Evolutionary conservation across 345 rosid genomes (phyloP), one percentile per base, ranked within the genome.

Genomic region (Raphanus sativus): DNA sequence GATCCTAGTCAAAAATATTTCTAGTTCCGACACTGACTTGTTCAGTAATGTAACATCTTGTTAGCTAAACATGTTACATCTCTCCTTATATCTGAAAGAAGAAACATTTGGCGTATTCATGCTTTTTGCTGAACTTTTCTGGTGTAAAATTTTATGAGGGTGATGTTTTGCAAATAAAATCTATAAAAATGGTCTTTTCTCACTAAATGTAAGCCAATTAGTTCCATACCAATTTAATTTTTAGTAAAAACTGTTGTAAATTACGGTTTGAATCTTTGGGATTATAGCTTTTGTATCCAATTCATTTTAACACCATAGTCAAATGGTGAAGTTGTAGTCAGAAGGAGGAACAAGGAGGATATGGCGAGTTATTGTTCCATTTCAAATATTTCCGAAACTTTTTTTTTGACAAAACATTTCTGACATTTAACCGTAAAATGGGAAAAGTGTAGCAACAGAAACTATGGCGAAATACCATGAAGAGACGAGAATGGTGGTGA

Each of bases 51-150:
- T 21, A 21, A 21, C 21, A 21, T 21, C 21, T 21, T 21, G 21
- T 21, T 21, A 21, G 21, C 21, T 21, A 21, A 21, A 21, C 21
- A 21, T 21, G 21, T 21, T 21, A 21, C 21, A 21, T 21, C 21
- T 21, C 21, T 21, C 21, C 21, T 21, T 21, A 21, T 21, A 21
- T 21, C 21, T 21, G 21, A 21, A 21, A 21, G 21, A 21, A 21
- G 21, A 21, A 21, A 21, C 21, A 21, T 21, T 21, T 21, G 21
- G 21, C 21, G 21, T 0, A 21, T 21, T 21, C 98, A 30, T 95
- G 99, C 84, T 89, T 86, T 82, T 92, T 92, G 98, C 88, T 89
- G 84, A 74, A 16, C 42, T 42, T 66, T 10, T 45, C n/a, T 45
- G 26, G 12, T 56, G 32, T 26, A 50, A 12, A 28, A 28, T 28